Conservation (phyloP, 257 asterid genomes). For the Nicotiana attenuata region DNA sequence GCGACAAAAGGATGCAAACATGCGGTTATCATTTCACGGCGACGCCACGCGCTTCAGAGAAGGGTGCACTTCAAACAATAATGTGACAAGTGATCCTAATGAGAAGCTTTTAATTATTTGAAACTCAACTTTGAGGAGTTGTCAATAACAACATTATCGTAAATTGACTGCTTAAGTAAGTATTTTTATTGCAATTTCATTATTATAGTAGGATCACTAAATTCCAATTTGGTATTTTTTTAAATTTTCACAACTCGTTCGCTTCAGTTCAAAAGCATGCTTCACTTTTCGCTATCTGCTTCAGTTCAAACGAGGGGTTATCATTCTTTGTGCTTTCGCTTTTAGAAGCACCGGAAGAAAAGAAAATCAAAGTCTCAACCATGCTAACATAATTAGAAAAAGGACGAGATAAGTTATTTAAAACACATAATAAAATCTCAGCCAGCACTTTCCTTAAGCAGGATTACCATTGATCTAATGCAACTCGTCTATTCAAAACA, state of each 20-base stretch:
- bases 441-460: neutral
- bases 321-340: neutral
- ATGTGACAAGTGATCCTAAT: neutral
- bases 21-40: neutral
- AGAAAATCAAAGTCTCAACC: neutral
- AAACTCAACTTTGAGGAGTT: neutral
- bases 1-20: neutral
- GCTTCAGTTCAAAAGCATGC: neutral
- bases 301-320: neutral
- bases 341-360: neutral
- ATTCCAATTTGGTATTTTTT: neutral
- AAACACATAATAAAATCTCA: neutral
- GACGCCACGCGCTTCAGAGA: neutral
- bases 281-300: neutral
- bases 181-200: neutral
- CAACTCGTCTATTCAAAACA: conserved; percentile 1
- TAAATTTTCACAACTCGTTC: neutral
- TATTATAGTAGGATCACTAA: neutral
- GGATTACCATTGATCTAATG: neutral
- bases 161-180: neutral
- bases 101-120: neutral
- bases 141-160: neutral
- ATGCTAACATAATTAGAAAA: neutral
- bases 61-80: neutral
- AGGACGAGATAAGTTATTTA: neutral